A percentile compares a stretch with the other conserved stretches of the same genome.
phyloP scores from a whole-genome alignment of 2,329 filamentous ascomycete genomes.

The Diaporthe sp. region DNA sequence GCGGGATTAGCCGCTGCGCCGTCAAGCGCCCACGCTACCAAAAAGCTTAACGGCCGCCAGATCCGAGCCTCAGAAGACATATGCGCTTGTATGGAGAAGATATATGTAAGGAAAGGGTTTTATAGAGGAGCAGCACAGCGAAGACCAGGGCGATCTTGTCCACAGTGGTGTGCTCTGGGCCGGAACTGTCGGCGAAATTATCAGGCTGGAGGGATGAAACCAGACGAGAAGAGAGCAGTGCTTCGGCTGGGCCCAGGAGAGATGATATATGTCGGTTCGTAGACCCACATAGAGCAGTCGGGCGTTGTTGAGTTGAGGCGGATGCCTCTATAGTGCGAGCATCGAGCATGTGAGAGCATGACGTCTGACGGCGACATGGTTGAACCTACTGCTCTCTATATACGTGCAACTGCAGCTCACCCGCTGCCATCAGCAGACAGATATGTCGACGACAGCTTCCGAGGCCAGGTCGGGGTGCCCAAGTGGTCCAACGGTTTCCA shows the following conservation, averaged over 20 bases:
- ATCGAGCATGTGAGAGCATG: neutral
- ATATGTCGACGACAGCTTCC: neutral
- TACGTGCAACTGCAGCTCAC: neutral
- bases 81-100: no score
- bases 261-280: neutral
- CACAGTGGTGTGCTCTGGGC: neutral
- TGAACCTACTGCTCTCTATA: neutral
- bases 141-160: neutral
- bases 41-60: no score
- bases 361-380: neutral
- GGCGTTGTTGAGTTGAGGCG: neutral
- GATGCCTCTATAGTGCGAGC: neutral
- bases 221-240: neutral
- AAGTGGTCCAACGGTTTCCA: neutral
- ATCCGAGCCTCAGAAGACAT: no score
- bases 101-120: no score
- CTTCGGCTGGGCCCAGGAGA: slow-evolving; percentile 4
- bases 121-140: neutral
- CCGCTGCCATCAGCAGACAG: neutral
- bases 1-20: no score
- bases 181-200: neutral
- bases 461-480: neutral
- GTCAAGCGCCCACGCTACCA: no score
- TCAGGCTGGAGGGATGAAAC: slow-evolving; percentile 6
- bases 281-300: neutral